Base-by-base conservation (phyloP, 805 yeast species). In the Candida yuanshanica region DNA sequence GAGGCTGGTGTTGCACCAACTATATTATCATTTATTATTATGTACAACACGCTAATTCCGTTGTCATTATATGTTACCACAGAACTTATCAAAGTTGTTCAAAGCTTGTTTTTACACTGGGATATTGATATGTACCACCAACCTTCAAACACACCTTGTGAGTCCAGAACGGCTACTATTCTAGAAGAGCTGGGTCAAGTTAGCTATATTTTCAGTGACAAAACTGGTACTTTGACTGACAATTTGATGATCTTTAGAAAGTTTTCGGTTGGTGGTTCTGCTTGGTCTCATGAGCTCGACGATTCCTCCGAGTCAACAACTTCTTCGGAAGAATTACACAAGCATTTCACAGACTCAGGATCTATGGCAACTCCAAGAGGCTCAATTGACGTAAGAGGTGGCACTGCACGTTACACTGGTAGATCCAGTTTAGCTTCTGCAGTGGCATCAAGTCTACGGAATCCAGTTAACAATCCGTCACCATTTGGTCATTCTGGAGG, bases 121-220 rank as follows among this genome's bases (percentile, higher is more conserved):
- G 99, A 93, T 63, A 77, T 93, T 36, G 98, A 95, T 63, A 88
- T 93, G 96, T 93, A 91, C 55, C 87, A 93, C 58, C 70, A 69
- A 14, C 83, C 77, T 24, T 74, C 88, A 7, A 78, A 93, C 54
- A 93, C 96, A 0, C 96, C 95, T 0, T 91, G 96, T 36, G 96
- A 86, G 52, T 95, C 96, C 0, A 81, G 91, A 58, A 90, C 98
- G 0, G 96, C 98, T 0, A 86, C 97, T 0, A 88, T 93, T 50
- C 74, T 93, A 49, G 99, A 93, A 59, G 99, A 93, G 63, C 68
- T 93, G 52, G 99, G 99, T 3, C 99, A 93, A 59, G 97, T 95
- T 1, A 83, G 95, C 37, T 90, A 91, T 57, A 75, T 93, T 4
- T 93, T 93, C 60, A 85, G 96, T 45, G 99, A 93, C 63, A 93